A percentile compares a stretch with the other conserved stretches of the same genome.
These are phyloP conservation scores for Ceratobasidium sp. DNA, from an alignment of 1,284 basidiomycete species.

Conservation along the genomic window DNA sequence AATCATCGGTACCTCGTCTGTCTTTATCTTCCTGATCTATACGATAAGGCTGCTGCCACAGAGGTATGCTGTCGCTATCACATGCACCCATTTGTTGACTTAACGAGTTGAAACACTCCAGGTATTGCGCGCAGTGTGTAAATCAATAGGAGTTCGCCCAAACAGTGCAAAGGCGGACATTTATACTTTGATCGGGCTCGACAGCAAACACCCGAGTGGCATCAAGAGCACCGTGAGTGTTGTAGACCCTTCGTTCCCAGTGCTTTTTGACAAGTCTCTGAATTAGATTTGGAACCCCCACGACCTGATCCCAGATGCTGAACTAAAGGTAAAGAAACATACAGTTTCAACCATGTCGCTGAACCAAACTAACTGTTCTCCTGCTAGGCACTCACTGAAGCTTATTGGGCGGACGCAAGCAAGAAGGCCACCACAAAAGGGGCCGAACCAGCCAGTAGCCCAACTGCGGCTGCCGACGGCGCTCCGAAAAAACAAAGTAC, in stretches of 20 bases:
- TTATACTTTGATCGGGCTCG: constrained; percentile 71
- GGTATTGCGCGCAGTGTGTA: constrained; percentile 11
- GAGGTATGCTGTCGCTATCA: constrained; percentile 57
- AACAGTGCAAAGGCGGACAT: constrained; percentile 75
- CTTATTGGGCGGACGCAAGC: constrained; percentile 47
- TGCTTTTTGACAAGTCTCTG: constrained; percentile 2
- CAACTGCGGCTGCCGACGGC: constrained; percentile 54
- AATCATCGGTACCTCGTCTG: constrained; percentile 72
- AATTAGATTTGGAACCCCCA: constrained; percentile 72
- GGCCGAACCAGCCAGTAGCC: constrained; percentile 52
- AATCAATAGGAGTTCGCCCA: constrained; percentile 50
- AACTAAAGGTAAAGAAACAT: constrained; percentile 63
- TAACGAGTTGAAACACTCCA: background rate
- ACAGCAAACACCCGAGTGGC: constrained; percentile 78
- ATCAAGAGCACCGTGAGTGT: constrained; percentile 68
- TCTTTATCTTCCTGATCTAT: constrained; percentile 75
- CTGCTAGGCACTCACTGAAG: constrained; percentile 50
- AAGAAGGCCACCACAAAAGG: constrained; percentile 48
- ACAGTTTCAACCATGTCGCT: constrained; percentile 54
- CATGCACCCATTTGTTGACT: background rate
- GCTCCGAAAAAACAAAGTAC: constrained; percentile 52
- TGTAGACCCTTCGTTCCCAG: constrained; percentile 2
- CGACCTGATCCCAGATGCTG: constrained; percentile 65
- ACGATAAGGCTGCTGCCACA: constrained; percentile 67
- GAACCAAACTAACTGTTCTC: constrained; percentile 51